Evolutionary conservation across 495 filamentous ascomycete species (phyloP).

Genomic region (Aspergillus steynii): DNA sequence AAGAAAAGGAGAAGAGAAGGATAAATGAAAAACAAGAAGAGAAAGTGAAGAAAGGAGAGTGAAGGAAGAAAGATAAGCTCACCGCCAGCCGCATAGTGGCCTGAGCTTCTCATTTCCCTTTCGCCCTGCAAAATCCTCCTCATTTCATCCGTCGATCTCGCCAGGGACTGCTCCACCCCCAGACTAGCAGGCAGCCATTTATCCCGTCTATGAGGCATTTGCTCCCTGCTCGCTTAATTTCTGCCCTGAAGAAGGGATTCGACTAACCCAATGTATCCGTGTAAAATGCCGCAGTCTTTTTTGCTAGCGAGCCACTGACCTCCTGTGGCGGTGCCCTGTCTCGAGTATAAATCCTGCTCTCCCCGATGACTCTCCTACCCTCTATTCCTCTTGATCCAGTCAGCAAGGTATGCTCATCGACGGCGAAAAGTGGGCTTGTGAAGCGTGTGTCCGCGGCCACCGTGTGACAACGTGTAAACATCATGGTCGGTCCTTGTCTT

Average conservation of each 20-base stretch:
- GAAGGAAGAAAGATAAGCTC: neutral
- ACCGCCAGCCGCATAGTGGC: neutral
- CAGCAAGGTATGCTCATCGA: constrained; percentile 70
- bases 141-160: constrained; percentile 1
- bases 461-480: constrained; percentile 65
- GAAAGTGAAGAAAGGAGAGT: neutral
- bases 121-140: neutral
- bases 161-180: constrained; percentile 1
- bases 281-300: constrained; percentile 1
- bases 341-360: constrained; percentile 11
- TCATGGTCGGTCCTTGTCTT: constrained; percentile 42
- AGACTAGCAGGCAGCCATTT: constrained; percentile 1
- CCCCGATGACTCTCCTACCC: constrained; percentile 13
- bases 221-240: neutral
- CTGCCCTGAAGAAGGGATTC: neutral
- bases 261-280: neutral
- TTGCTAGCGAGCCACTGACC: neutral
- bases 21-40: neutral
- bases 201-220: constrained; percentile 1
- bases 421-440: constrained; percentile 87
- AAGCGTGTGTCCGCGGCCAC: constrained; percentile 90
- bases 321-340: neutral
- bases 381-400: constrained; percentile 1
- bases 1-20: neutral
- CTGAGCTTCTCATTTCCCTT: constrained; percentile 2